Conservation (phyloP, 2,329 filamentous ascomycete species). For the Fusarium aywerte region DNA sequence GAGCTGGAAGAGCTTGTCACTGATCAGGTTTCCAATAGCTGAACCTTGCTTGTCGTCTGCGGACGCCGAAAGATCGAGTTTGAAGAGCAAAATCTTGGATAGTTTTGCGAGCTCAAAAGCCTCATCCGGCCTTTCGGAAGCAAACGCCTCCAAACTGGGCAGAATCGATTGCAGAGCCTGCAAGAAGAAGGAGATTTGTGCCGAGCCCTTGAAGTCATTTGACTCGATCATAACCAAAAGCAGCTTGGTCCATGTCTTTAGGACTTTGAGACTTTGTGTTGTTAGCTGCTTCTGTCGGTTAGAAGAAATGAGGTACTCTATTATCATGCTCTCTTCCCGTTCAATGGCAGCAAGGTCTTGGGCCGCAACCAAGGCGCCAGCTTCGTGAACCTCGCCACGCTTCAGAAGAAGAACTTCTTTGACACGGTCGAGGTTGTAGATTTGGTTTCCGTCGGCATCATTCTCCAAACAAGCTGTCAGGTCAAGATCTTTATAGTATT, state of each 20-base stretch:
- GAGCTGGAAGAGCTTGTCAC: constrained; percentile 89
- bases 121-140: constrained; percentile 74
- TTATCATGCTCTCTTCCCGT: constrained; percentile 67
- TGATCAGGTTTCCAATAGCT: constrained; percentile 75
- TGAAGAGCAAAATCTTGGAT: constrained; percentile 76
- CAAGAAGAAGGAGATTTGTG: constrained; percentile 80
- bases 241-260: constrained; percentile 86
- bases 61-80: constrained; percentile 68
- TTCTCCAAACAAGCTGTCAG: constrained; percentile 72
- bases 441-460: constrained; percentile 64
- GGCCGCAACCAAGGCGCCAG: constrained; percentile 60
- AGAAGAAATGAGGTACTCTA: constrained; percentile 69
- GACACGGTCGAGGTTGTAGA: constrained; percentile 77
- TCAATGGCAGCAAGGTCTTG: constrained; percentile 64
- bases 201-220: constrained; percentile 79
- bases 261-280: constrained; percentile 70
- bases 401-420: constrained; percentile 79
- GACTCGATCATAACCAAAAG: constrained; percentile 84
- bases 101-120: constrained; percentile 81
- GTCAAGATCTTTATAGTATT: constrained; percentile 73
- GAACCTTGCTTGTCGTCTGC: constrained; percentile 56
- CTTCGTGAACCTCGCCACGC: constrained; percentile 68
- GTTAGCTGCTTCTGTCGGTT: constrained; percentile 71
- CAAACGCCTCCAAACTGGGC: constrained; percentile 84
- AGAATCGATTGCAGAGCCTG: constrained; percentile 88